Evolutionary conservation across 1,139 yeast species (phyloP).

Genomic region (Kodamaea anthophila): DNA sequence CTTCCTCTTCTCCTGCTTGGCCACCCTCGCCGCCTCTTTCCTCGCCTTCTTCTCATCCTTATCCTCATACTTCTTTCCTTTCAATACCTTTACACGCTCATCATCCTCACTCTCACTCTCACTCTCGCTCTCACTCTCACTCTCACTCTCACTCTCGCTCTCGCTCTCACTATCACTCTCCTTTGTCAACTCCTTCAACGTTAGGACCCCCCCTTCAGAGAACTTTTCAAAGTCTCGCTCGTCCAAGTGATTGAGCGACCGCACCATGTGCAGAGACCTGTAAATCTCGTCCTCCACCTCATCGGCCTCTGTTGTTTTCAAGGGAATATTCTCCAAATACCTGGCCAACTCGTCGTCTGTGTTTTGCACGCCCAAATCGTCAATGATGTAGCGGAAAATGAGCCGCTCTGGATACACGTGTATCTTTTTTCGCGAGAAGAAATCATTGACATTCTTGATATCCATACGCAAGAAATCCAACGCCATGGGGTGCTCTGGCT

Average conservation of each 20-base stretch:
- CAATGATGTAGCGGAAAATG: slow-evolving; percentile 67
- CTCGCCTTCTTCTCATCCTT: slow-evolving; percentile 80
- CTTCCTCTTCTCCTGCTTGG: slow-evolving; percentile 81
- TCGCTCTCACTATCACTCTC: slow-evolving; percentile 15
- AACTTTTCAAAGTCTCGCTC: slow-evolving; percentile 87
- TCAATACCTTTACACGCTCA: slow-evolving; percentile 21
- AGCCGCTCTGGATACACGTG: slow-evolving; percentile 75
- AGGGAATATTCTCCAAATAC: slow-evolving; percentile 42
- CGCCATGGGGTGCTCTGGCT: slow-evolving; percentile 97
- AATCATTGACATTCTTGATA: slow-evolving; percentile 89
- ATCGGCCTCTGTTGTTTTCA: slow-evolving; percentile 47
- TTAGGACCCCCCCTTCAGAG: slow-evolving; percentile 73
- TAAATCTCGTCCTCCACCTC: slow-evolving; percentile 79
- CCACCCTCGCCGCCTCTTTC: slow-evolving; percentile 77
- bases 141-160: slow-evolving; percentile 23
- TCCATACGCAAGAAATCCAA: slow-evolving; percentile 95
- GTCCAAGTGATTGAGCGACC: slow-evolving; percentile 64
- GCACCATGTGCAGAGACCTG: slow-evolving; percentile 78
- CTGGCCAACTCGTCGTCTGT: slow-evolving; percentile 34
- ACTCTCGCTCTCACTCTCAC: slow-evolving; percentile 19
- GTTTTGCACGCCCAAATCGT: slow-evolving; percentile 26
- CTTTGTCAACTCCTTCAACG: slow-evolving; percentile 55
- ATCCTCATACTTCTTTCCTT: slow-evolving; percentile 77
- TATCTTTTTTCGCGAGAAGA: slow-evolving; percentile 65
- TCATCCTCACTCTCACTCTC: slow-evolving; percentile 14